These are phyloP conservation scores for Brassica hybrid DNA, from an alignment of 441 rosid species.

Conservation along the genomic window DNA sequence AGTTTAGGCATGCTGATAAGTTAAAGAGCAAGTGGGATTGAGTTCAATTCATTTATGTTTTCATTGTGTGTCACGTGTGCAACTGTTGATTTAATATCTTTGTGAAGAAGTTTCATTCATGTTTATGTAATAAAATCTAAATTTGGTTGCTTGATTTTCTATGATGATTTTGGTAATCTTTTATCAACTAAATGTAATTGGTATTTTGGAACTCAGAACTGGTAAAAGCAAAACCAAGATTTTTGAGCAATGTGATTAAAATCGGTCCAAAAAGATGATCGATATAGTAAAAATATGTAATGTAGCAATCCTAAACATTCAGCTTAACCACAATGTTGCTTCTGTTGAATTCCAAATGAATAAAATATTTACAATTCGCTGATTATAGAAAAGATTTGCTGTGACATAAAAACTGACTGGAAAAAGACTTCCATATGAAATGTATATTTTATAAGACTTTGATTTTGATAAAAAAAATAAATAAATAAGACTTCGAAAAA, in stretches of 20 bases:
- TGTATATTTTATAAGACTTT: background rate
- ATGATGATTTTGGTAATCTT: background rate
- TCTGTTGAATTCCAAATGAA: background rate
- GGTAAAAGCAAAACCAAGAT: background rate
- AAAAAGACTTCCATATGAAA: background rate
- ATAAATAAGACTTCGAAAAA: no score
- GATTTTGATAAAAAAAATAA: no score
- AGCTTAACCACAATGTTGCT: background rate
- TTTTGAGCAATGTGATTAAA: background rate
- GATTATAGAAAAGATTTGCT: background rate
- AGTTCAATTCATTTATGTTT: background rate
- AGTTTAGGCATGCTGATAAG: conserved; percentile 50
- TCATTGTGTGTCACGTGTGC: conserved; percentile 18
- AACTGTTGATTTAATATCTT: background rate
- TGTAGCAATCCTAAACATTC: background rate
- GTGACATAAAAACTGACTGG: background rate
- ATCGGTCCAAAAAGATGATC: background rate
- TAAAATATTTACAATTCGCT: background rate
- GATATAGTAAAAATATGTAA: background rate
- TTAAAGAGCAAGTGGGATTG: conserved; percentile 47
- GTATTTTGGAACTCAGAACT: background rate
- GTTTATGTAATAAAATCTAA: background rate
- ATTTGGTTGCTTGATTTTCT: background rate
- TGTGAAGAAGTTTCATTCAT: background rate
- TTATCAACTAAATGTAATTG: background rate